phyloP scores from a whole-genome alignment of 1,284 basidiomycete genomes.

The Ceratobasidium sp. region DNA sequence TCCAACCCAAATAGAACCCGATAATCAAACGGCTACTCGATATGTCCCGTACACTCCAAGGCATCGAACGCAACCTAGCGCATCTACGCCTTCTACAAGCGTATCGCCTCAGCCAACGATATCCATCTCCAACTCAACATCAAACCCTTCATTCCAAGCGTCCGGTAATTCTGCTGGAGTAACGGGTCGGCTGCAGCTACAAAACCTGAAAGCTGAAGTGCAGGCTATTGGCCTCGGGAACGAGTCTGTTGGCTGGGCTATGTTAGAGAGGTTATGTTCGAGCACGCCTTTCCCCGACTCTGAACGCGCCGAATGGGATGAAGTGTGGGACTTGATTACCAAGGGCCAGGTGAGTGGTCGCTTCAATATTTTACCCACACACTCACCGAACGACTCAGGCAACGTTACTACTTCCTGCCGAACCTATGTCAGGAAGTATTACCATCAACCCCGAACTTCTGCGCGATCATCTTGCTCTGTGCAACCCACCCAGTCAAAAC shows the following conservation, averaged over 20 bases:
- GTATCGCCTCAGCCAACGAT: constrained; percentile 60
- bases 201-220: constrained; percentile 83
- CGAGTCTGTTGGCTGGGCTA: constrained; percentile 82
- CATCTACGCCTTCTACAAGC: constrained; percentile 64
- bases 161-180: constrained; percentile 63
- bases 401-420: constrained; percentile 80
- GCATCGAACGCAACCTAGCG: constrained; percentile 65
- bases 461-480: constrained; percentile 81
- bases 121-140: constrained; percentile 57
- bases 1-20: constrained; percentile 50
- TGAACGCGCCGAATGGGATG: constrained; percentile 75
- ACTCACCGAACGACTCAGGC: constrained; percentile 64
- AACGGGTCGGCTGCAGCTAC: constrained; percentile 77
- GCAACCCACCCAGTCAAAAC: constrained; percentile 64
- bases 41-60: constrained; percentile 71
- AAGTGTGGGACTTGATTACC: constrained; percentile 76
- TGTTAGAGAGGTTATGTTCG: constrained; percentile 79
- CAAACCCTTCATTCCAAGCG: constrained; percentile 50
- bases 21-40: constrained; percentile 53
- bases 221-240: constrained; percentile 80
- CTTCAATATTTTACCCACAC: constrained; percentile 12
- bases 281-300: constrained; percentile 66
- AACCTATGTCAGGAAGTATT: constrained; percentile 60
- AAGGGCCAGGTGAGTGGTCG: constrained; percentile 71
- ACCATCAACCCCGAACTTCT: constrained; percentile 79